Evolutionary conservation across 768 basidiomycete species (phyloP), one percentile per base, ranked within the genome.

Genomic region (Tubosaeta sp.): DNA sequence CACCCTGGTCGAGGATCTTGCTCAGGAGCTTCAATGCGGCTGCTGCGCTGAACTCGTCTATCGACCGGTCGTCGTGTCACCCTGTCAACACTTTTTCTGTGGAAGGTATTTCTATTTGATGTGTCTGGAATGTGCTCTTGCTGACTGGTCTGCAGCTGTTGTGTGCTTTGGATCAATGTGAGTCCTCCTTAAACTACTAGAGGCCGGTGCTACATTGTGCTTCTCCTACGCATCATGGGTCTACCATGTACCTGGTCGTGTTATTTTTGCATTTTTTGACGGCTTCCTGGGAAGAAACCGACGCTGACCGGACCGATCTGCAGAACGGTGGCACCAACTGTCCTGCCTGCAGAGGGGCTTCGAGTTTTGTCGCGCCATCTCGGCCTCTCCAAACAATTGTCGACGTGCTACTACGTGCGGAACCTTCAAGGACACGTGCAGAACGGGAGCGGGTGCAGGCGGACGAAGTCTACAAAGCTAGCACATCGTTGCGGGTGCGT

Each of bases 1-100:
- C 17, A 39, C 56, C 13, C 74, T 89, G 51, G 77, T 77, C 22
- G 82, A 85, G 38, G 80, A 85, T 58, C 70, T 91, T 49, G 80
- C 77, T 26, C 76, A 86, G 62, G 89, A 91, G 65, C 76, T 92
- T 37, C 85, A 89, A 58, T 93, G 91, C 59, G 91, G 88, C 19
- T 92, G 91, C 65, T 93, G 91, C 68, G 79, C 88, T 16, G 90
- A 82, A 52, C 75, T 93, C 39, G 84, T 88, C 53, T 91, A 93
- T 69, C 76, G 81, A 54, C 91, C 91, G 3, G 90, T 93, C 14
- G 73, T 91, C 27, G 87, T 93, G 47, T 76, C 79, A 33, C 91
- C 91, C 29, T 93, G 91, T 66, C 88, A 91, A 60, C 91, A 93
- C 75, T 91, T 88, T 76, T 92, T 91, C 65, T 93, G 91, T 62